Base-by-base conservation (phyloP, 2,329 filamentous ascomycete genomes). In the Stagonosporopsis tanaceti region DNA sequence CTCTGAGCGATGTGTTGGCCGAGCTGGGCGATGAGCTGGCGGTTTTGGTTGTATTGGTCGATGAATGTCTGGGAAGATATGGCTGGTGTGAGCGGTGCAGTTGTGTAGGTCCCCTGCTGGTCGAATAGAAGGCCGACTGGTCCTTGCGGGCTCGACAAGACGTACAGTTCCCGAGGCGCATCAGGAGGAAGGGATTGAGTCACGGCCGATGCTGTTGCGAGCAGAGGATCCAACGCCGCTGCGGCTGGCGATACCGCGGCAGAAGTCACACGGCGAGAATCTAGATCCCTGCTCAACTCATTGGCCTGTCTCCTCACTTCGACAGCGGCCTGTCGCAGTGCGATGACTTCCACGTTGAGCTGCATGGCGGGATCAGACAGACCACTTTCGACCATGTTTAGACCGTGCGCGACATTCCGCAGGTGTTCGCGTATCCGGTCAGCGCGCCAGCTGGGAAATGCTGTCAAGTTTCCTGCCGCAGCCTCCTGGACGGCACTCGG, bases 71-170 rank as follows among this genome's bases (percentile, higher is more conserved):
- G 69, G 12, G 74, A 71, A 4, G 71, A 64, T 14, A 73, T 53
- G 3, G 65, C 71, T 0, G 68, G 52, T 0, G 65, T 53, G 50
- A 73, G 65, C 2, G 72, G 74, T 1, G 71, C 65, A 4, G 72
- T 76, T 4, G 64, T 70, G 53, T 75, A 76, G 1, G 71, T 74
- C 12, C 74, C 73, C 20, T 65, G 64, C 41, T 75, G 71, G 28
- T 76, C 70, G 48, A 74, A 76, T 2, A 77, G 57, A 30, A 77
- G 57, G 12, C 72, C 73, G 15, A 76, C 71, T 0, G 74, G 73
- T 7, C 75, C 75, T 39, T 75, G 71, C 0, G 75, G 73, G 52
- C 72, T 73, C 25, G 73, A 75, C 0, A 77, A 66, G 9, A 76
- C 63, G 48, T 76, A 77, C 6, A 76, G 59, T 47, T 76, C 69